Base-by-base conservation (phyloP, 495 filamentous ascomycete genomes). In the Friedmanniomyces simplex region DNA sequence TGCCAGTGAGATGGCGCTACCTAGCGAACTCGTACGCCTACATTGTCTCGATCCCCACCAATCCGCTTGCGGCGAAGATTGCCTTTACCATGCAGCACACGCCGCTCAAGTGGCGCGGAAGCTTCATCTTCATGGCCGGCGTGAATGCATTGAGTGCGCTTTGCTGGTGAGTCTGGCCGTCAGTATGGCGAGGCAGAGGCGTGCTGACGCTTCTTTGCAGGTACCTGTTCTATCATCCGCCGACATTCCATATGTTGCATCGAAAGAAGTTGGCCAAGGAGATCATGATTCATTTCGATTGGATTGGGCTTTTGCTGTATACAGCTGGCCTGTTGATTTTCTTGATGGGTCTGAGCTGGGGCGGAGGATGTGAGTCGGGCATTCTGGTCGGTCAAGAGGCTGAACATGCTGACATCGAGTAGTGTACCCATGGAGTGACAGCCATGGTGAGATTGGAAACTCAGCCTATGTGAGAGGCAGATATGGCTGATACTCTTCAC, bases 311-410 rank as follows among this genome's bases (percentile, higher is more conserved):
- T 43, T 48, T 71, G 36, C 60, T 76, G 3, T 78, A 69, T 59
- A 67, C 70, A 13, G 66, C 63, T 21, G 74, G 74, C 16, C 58
- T 76, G 1, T 58, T 72, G 18, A 63, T 78, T 30, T 63, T 79
- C 21, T 62, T 78, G 1, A 65, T 77, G 22, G 77, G 75, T 20
- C 67, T 81, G 45, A 59, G 59, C 55, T 63, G 58, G 55, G 67
- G 67, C 22, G 63, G 64, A 25, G 37, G 24, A 14, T 8, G 39
- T 43, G 14, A 43, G 39, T 20, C 39, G 39, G 39, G 14, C 4
- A 43, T 16, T 16, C 4, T 13, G 4, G 18, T 20, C 39, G 18
- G 39, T n/a, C n/a, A 13, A 43, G 39, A 16, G 39, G 14, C 3
- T 5, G 14, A 43, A 13, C 4, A n/a, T 12, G 24, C 46, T 49